Conservation (phyloP, 2,329 filamentous ascomycete species). For the Fusarium sp. region DNA sequence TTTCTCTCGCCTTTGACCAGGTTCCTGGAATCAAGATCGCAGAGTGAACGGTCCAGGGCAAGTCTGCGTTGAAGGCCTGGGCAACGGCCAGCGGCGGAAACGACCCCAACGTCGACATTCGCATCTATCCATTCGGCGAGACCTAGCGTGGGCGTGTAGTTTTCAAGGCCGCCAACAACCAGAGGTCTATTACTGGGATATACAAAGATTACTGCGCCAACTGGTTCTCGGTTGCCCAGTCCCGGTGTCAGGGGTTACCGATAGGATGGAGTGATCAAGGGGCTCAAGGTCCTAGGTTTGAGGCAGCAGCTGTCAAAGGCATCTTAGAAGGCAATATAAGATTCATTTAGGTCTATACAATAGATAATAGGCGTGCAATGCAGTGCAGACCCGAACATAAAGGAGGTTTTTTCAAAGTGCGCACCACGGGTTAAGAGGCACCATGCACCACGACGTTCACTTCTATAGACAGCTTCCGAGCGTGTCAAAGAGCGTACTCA, state of each 20-base stretch:
- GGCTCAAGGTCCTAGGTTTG: background rate
- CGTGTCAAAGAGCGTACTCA: background rate
- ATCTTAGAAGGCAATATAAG: fast-evolving
- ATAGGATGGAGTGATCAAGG: background rate
- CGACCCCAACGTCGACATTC: background rate
- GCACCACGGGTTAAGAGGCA: background rate
- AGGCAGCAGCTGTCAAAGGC: background rate
- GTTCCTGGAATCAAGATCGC: background rate
- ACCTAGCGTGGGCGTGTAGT: background rate
- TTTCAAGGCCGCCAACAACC: background rate
- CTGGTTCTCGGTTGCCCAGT: background rate
- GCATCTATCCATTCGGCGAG: background rate
- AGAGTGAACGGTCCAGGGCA: background rate
- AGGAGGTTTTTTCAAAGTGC: background rate
- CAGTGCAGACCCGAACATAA: background rate
- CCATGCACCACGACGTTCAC: background rate
- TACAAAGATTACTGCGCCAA: background rate
- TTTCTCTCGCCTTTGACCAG: background rate
- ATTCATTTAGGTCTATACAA: background rate
- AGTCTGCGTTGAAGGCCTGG: background rate
- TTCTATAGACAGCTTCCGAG: background rate
- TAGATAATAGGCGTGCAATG: background rate
- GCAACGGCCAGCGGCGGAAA: background rate
- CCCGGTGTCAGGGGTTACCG: background rate
- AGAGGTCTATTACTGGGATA: background rate